These are phyloP conservation scores for Saccharomycopsis babjevae DNA, from an alignment of 805 yeast genomes.

Conservation along the genomic window DNA sequence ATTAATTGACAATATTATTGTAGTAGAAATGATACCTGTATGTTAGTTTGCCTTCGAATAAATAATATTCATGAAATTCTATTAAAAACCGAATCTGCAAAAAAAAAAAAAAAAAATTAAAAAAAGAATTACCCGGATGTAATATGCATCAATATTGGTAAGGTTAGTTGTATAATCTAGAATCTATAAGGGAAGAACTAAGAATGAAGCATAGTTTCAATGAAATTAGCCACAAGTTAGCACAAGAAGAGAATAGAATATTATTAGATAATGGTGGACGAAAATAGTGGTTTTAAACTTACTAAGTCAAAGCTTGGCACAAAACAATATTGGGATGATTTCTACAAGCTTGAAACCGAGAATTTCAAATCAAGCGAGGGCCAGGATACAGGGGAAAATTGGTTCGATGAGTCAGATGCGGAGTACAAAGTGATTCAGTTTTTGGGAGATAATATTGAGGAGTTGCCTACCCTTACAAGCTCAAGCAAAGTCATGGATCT, in stretches of 20 bases:
- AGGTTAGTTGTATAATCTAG: too few species aligned
- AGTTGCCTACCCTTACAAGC: constrained; percentile 23
- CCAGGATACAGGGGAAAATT: constrained; percentile 86
- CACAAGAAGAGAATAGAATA: not conserved
- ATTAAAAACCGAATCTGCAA: not conserved
- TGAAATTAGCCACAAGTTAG: not conserved
- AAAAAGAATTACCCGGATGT: not conserved
- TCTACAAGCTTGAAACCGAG: constrained; percentile 60
- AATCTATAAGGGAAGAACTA: not conserved
- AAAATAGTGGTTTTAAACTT: constrained; percentile 27
- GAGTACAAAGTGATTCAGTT: constrained; percentile 75
- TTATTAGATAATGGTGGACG: not conserved
- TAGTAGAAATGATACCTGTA: not conserved
- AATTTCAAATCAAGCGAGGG: constrained; percentile 64
- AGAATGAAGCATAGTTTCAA: not conserved
- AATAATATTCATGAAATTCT: not conserved
- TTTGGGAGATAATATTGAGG: constrained; percentile 40
- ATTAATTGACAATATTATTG: too few species aligned
- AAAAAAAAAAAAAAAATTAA: not conserved
- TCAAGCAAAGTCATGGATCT: constrained; percentile 52
- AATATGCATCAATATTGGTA: too few species aligned
- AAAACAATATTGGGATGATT: constrained; percentile 82
- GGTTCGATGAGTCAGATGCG: constrained; percentile 96
- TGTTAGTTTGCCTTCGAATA: not conserved
- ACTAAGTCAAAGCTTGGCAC: constrained; percentile 82